Evolutionary conservation across 495 filamentous ascomycete species (phyloP).

Genomic region (Neurospora cerealis): DNA sequence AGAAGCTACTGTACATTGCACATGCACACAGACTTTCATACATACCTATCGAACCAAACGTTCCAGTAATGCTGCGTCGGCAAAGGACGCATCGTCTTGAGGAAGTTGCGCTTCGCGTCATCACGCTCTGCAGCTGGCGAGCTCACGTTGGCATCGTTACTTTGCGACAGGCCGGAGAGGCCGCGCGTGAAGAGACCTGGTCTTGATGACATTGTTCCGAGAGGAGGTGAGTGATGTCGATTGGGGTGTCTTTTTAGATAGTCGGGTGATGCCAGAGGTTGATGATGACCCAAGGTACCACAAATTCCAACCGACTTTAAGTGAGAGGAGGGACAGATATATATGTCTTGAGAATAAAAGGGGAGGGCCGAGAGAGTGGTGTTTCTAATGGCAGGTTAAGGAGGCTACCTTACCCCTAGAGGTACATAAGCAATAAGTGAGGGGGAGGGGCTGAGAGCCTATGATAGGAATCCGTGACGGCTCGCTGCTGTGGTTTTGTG

Average conservation of each 20-base stretch:
- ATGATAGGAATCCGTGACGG: not conserved
- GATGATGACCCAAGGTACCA: not conserved
- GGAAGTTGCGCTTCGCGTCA: conserved; percentile 49
- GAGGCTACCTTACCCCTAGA: not conserved
- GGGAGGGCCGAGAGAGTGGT: not conserved
- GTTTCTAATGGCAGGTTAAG: not conserved
- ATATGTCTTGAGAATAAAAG: not conserved
- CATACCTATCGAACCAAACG: conserved; percentile 47
- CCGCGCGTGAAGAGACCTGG: conserved; percentile 45
- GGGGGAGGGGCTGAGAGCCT: not conserved
- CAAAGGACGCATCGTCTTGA: conserved; percentile 48
- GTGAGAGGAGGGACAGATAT: not conserved
- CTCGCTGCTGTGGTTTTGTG: not conserved
- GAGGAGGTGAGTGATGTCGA: not conserved
- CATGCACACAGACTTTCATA: not conserved
- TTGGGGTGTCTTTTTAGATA: not conserved
- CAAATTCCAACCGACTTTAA: not conserved
- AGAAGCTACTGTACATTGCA: not conserved
- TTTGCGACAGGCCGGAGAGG: conserved; percentile 41
- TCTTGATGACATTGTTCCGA: conserved; percentile 33
- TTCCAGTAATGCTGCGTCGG: conserved; percentile 54
- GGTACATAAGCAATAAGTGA: not conserved
- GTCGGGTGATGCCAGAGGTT: not conserved
- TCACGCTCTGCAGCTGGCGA: conserved; percentile 47
- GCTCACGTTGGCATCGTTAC: conserved; percentile 37